Base-by-base conservation (phyloP, 352 stramenopile genomes). In the Saprolegnia parasitica region DNA sequence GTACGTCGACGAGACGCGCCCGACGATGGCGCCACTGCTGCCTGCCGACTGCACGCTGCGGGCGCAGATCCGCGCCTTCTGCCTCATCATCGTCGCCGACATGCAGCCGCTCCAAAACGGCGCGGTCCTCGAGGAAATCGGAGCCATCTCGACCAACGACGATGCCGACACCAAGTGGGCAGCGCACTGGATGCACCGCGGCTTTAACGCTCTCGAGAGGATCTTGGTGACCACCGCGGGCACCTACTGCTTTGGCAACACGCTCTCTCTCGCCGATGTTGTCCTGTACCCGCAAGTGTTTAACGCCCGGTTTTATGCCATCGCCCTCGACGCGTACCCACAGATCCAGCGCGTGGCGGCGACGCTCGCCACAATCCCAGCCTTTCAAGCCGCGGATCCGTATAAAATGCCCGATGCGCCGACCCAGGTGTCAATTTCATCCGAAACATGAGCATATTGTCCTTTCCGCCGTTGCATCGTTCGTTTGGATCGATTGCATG, bases 91-190 rank as follows among this genome's bases (percentile, higher is more conserved):
- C 39, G 88, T 83, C 68, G 77, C 78, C 18, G 78, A 79, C 46
- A 88, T 76, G 13, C 78, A 89, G 66, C 82, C 80, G 18, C 67
- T 87, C 35, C 81, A 91, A 74, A 89, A 87, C 68, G 47, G 78
- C 39, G 62, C 65, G 42, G 67, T 82, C 13, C 58, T 86, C 21
- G 74, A 77, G 24, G 56, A 56, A 11, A 32, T 88, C 13, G 70
- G 64, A 32, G 60, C 29, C 1, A 56, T 65, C 40, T 64, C 72
- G 23, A 52, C 40, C 61, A 54, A 78, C 35, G 67, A 77, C 13
- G 77, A 77, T 65, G 76, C 76, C 23, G 57, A 65, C 29, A 54
- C 61, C 20, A 35, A 24, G 13, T 76, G 67, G 58, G 71, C 29
- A 20, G 49, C 55, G 11, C 42, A 42, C 21, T 54, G 40, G 11